Base-by-base conservation (phyloP, 257 asterid species). In the Gentiana macrophylla region DNA sequence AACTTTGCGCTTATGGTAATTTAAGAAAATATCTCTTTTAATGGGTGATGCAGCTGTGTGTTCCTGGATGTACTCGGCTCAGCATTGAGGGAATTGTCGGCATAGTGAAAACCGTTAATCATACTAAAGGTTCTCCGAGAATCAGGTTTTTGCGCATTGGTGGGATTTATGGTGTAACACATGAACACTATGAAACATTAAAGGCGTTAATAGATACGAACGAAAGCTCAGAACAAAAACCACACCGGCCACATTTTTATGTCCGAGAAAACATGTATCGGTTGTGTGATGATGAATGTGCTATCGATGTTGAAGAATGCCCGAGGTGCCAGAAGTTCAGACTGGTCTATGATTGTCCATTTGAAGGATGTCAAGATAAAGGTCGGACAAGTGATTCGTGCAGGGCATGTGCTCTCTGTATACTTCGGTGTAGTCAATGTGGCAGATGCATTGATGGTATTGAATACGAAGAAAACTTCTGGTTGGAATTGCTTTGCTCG, bases 271-370 rank as follows among this genome's bases (percentile, higher is more conserved):
- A 78, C 8, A 51, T 70, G 43, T 82, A 84, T 68, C 73, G 80
- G 35, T 78, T 80, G 41, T 62, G 63, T 52, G 87, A 91, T 49
- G 98, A 91, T 68, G 81, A 81, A 49, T 84, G 89, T 34, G 73
- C 83, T 8, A 54, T 91, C 38, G 98, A 91, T 62, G 70, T 91
- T 62, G 95, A 91, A 59, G 63, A 63, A 72, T 91, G 98, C 66
- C 95, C 96, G 2, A 67, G 62, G 52, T 91, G 98, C 52, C 78
- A 79, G 60, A 76, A 82, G 12, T 65, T 70, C 33, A 73, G 74
- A 73, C 37, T 86, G 80, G 89, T 91, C 35, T 91, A 84, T 51
- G 96, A 91, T 69, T 91, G 98, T 55, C 94, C 98, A 15, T 70
- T 89, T 1, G 77, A 72, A 62, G 75, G 74, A 44, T 91, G 98